phyloP scores from a whole-genome alignment of 1,284 basidiomycete genomes.

The Athelia psychrophila region DNA sequence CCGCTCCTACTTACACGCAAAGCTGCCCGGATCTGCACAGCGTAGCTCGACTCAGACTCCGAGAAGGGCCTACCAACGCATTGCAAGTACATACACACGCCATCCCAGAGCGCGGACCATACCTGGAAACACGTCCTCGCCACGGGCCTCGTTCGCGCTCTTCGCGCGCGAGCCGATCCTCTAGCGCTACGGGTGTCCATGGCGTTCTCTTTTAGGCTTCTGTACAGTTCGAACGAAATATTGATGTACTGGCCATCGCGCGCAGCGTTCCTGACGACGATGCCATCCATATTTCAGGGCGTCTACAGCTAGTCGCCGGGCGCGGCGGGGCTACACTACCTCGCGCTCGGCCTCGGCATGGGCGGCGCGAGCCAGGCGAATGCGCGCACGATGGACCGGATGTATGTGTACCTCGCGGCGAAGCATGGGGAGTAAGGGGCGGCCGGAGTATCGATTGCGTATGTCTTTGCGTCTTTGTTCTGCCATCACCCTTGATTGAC shows the following conservation, averaged over 20 bases:
- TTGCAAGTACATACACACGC: constrained; percentile 35
- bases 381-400: constrained; percentile 42
- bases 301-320: constrained; percentile 47
- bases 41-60: constrained; percentile 32
- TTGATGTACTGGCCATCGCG: constrained; percentile 4
- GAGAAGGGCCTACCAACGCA: constrained; percentile 35
- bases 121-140: constrained; percentile 36
- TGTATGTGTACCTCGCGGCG: constrained; percentile 40
- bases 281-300: constrained; percentile 56
- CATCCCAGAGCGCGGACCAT: constrained; percentile 39
- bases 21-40: constrained; percentile 47
- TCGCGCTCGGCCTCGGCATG: constrained; percentile 48
- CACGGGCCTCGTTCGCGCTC: constrained; percentile 38
- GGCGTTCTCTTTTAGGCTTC: constrained; percentile 38
- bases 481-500: too few species aligned
- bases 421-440: constrained; percentile 42
- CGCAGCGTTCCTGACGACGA: constrained; percentile 61
- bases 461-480: too few species aligned
- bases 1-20: constrained; percentile 61
- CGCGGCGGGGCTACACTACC: constrained; percentile 53
- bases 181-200: constrained; percentile 42
- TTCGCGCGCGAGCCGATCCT: constrained; percentile 47
- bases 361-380: constrained; percentile 43
- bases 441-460: constrained; percentile 43
- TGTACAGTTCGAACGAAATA: not conserved